Evolutionary conservation across 257 asterid species (phyloP), one percentile per base, ranked within the genome.

Genomic region (Ehretia macrophylla): DNA sequence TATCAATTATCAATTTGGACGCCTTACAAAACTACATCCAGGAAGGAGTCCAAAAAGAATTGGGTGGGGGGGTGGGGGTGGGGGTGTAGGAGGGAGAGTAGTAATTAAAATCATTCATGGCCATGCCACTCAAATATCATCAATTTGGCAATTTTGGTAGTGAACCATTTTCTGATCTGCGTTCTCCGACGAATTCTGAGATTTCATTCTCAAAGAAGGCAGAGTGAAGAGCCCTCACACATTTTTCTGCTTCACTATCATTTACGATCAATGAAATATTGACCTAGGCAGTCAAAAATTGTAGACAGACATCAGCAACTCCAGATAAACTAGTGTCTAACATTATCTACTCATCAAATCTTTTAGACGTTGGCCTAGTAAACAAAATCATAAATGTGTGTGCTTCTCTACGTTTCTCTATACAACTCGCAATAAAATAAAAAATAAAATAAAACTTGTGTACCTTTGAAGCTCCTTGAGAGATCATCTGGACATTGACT

Each of bases 401-500:
- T 42, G 47, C 16, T 10, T 42, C 6, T 38, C 9, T 38, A 38
- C 44, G 16, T 42, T 4, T 42, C 3, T 42, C 14, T 42, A 42
- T 42, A 42, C 47, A 42, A 27, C 35, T 27, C 35, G n/a, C n/a
- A n/a, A 27, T 27, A 3, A 27, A 27, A 27, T 27, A 1, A 27
- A 27, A 27, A n/a, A 27, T 27, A 3, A 27, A 27, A 27, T 27
- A 1, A 27, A 27, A 27, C 6, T 3, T 27, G 35, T 14, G 22
- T 64, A 72, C 79, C 72, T 85, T 85, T 1, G 95, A 85, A 56
- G 95, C 95, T 27, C 97, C 97, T 75, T 88, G 95, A 21, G 95
- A 88, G 68, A 88, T 88, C 97, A 88, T 88, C 69, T 86, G 97
- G 59, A 86, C 94, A 65, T 88, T 88, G 27, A 86, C 85, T 14